Evolutionary conservation across 331 rosid species (phyloP), one percentile per base, ranked within the genome.

Genomic region (Cucumis variabilis): DNA sequence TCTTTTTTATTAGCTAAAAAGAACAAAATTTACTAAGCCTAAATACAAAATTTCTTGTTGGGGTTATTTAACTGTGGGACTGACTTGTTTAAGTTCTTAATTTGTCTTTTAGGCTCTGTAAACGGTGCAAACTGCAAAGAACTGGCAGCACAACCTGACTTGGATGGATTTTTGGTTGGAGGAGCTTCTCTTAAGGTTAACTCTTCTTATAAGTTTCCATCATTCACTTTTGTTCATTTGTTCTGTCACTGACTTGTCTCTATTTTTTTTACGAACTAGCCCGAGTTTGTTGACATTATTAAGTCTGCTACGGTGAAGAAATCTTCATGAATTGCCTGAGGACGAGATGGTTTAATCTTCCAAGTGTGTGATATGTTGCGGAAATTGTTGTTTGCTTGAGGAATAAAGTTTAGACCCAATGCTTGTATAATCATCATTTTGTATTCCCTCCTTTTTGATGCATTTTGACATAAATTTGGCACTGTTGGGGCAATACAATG

Each of bases 91-190:
- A 66, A 63, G 48, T 48, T 0, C 20, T 14, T 83, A 82, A 88
- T 50, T 84, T 46, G 21, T 30, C 73, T 30, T 89, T 77, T 87
- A 96, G 99, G 99, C 84, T 96, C 98, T 66, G 99, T 96, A 86
- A 96, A 93, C 85, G 99, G 98, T 87, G 97, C 92, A 85, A 96
- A 96, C 91, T 77, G 93, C 93, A 93, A 90, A 85, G 99, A 96
- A 87, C 86, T 96, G 92, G 98, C 98, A 77, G 87, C 87, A 63
- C 97, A 95, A 89, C 93, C 93, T 33, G 99, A 96, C 86, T 87
- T 96, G 85, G 99, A 96, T 90, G 99, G 98, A 72, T 96, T 96
- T 93, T 93, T 96, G 92, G 98, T 95, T 68, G 99, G 98, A 9
- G 98, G 99, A 90, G 99, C 99, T 92, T 96, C 99, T 76, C 90